These are phyloP conservation scores for Galerina sulciceps DNA, from an alignment of 768 basidiomycete genomes.

Conservation along the genomic window DNA sequence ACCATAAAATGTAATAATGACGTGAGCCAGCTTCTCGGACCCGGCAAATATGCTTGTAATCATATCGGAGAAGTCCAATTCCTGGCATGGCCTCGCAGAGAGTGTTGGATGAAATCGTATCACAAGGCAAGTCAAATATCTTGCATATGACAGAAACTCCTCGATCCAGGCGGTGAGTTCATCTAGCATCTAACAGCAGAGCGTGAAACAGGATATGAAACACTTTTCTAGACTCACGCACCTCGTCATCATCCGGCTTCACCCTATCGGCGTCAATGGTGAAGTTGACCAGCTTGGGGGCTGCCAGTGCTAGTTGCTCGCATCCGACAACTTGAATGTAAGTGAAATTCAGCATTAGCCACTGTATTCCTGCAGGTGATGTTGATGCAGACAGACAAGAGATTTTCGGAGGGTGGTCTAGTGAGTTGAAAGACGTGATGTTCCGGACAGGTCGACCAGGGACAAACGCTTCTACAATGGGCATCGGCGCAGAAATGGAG, in stretches of 20 bases:
- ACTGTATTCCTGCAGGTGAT: conserved; percentile 19
- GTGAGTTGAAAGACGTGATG: conserved; percentile 13
- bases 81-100: conserved; percentile 20
- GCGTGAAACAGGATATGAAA: background rate
- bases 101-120: conserved; percentile 25
- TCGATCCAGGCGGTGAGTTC: conserved; percentile 26
- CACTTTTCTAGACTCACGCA: background rate
- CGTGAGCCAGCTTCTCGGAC: conserved; percentile 17
- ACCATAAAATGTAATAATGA: conserved; percentile 24
- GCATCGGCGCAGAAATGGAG: conserved; percentile 22
- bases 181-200: conserved; percentile 17
- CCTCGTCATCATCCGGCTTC: conserved; percentile 24
- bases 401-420: conserved; percentile 10
- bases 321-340: conserved; percentile 17
- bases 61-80: conserved; percentile 28
- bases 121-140: conserved; percentile 18
- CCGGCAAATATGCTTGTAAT: conserved; percentile 28
- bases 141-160: conserved; percentile 21
- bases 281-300: conserved; percentile 17
- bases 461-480: conserved; percentile 21
- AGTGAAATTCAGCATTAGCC: conserved; percentile 21
- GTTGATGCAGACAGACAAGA: conserved; percentile 21
- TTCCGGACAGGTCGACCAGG: conserved; percentile 23
- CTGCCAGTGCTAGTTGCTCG: conserved; percentile 16
- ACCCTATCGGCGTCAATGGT: conserved; percentile 23